phyloP scores from a whole-genome alignment of 768 basidiomycete species.

The Lentinula detonsa region DNA sequence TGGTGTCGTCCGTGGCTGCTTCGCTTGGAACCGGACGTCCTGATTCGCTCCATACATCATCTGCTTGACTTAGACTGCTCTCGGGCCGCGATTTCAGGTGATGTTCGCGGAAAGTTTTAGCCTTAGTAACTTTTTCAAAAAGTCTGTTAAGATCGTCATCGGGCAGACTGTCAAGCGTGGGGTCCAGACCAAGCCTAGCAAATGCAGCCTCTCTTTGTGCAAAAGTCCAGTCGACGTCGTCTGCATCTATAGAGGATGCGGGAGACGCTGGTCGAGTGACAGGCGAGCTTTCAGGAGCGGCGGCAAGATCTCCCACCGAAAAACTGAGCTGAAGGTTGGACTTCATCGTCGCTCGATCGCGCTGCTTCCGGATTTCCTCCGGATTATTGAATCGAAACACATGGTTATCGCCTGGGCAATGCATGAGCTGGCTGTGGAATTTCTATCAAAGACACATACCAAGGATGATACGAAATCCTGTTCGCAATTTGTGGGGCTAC shows the following conservation, averaged over 20 bases:
- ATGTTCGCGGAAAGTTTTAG: slow-evolving; percentile 82
- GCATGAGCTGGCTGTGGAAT: slow-evolving; percentile 4
- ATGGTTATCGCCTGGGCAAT: slow-evolving; percentile 76
- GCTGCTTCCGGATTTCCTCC: slow-evolving; percentile 87
- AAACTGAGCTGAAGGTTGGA: slow-evolving; percentile 63
- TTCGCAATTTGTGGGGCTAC: slow-evolving; percentile 78
- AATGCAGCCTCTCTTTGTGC: slow-evolving; percentile 93
- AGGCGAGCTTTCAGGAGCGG: slow-evolving; percentile 33
- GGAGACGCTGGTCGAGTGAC: slow-evolving; percentile 79
- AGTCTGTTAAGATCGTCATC: slow-evolving; percentile 94
- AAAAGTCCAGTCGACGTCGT: slow-evolving; percentile 95
- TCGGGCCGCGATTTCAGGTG: slow-evolving; percentile 80
- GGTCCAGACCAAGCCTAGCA: slow-evolving; percentile 80
- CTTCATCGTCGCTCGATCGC: slow-evolving; percentile 73
- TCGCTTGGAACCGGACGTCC: slow-evolving; percentile 78
- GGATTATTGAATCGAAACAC: slow-evolving; percentile 98
- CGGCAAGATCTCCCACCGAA: slow-evolving; percentile 63
- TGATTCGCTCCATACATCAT: slow-evolving; percentile 86
- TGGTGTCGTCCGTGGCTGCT: slow-evolving; percentile 83
- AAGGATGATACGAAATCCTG: slow-evolving; percentile 95
- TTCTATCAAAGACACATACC: slow-evolving; percentile 42
- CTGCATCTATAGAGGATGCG: slow-evolving; percentile 58
- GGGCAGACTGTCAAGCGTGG: slow-evolving; percentile 85
- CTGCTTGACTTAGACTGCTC: slow-evolving; percentile 80
- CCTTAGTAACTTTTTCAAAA: slow-evolving; percentile 91